Evolutionary conservation across 1,284 basidiomycete species (phyloP), one percentile per base, ranked within the genome.

Genomic region (Moesziomyces sp.): DNA sequence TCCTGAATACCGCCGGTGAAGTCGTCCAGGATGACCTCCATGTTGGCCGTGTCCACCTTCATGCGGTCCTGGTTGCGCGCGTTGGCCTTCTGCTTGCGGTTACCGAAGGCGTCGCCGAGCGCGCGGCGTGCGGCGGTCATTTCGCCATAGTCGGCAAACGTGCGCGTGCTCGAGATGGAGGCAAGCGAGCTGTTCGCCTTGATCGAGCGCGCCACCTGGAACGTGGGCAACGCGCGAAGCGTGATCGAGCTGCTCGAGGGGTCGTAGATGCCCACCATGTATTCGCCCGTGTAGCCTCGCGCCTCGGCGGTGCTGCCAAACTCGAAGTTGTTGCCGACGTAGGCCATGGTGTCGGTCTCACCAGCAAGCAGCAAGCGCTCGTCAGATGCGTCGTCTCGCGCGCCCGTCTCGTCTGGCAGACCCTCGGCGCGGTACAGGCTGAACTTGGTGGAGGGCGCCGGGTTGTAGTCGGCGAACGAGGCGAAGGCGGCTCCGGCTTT

Each of bases 21-120:
- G 24, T 80, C 70, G 61, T 76, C 74, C 9, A 82, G 68, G 26
- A 82, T 76, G 23, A 62, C 63, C 28, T 74, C 72, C 82, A 83
- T 83, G 55, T 79, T 77, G 48, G 67, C 73, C 10, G 78, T 79
- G 61, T 83, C 77, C 42, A 84, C 82, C 67, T 82, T 82, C 81
- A 84, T 83, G 38, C 78, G 67, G 54, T 84, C 82, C 54, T 80
- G 72, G 51, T 81, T 81, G 11, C 77, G 55, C 6, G 76, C 77
- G 16, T 78, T 74, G 47, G 70, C 65, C 66, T 83, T 84, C 60
- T 77, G 74, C 74, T 83, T 83, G 33, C 78, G 70, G 66, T 83
- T 84, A 45, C 82, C 82, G 26, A 84, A 84, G 1, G 77, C 76
- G 33, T 83, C 81, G 35, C 80, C 81, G 5, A 84, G 76, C 14